Conservation (phyloP, 2,329 filamentous ascomycete species). For the Sordariomycetes sp. region DNA sequence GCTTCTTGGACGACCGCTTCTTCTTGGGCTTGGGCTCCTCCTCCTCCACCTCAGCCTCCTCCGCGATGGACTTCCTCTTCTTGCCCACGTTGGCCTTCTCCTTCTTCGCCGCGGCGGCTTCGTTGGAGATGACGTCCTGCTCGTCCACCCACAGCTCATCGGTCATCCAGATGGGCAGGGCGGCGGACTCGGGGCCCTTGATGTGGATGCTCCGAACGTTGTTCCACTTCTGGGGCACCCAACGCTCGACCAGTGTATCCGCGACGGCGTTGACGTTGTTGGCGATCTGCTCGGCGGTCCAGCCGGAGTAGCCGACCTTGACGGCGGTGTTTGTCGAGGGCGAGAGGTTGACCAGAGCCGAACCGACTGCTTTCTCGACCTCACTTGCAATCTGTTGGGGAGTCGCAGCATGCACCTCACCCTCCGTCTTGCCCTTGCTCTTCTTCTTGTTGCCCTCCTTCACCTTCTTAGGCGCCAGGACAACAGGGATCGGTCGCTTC, state of each 20-base stretch:
- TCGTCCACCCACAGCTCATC: constrained; percentile 84
- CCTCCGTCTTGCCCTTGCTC: constrained; percentile 28
- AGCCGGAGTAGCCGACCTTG: constrained; percentile 67
- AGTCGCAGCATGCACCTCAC: constrained; percentile 36
- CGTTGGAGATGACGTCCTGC: constrained; percentile 59
- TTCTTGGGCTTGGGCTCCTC: constrained; percentile 33
- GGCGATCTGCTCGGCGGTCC: constrained; percentile 65
- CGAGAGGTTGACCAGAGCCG: constrained; percentile 72
- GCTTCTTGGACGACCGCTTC: constrained; percentile 25
- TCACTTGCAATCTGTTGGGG: constrained; percentile 66
- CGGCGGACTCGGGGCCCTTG: constrained; percentile 81
- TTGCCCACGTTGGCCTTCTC: constrained; percentile 52
- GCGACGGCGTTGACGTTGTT: constrained; percentile 73
- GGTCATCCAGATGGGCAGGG: constrained; percentile 89
- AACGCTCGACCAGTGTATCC: constrained; percentile 62
- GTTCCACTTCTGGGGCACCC: constrained; percentile 78
- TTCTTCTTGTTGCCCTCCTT: constrained; percentile 54
- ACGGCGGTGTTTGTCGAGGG: constrained; percentile 74
- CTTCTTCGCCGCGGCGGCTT: constrained; percentile 35
- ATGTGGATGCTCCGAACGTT: constrained; percentile 79
- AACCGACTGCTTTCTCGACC: constrained; percentile 66
- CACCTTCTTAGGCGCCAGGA: constrained; percentile 53
- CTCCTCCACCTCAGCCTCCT: constrained; percentile 28
- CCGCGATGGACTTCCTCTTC: constrained; percentile 46
- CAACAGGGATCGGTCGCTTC: constrained; percentile 82